Conservation (phyloP, 2,329 filamentous ascomycete genomes). For the Aquanectria penicillioides region DNA sequence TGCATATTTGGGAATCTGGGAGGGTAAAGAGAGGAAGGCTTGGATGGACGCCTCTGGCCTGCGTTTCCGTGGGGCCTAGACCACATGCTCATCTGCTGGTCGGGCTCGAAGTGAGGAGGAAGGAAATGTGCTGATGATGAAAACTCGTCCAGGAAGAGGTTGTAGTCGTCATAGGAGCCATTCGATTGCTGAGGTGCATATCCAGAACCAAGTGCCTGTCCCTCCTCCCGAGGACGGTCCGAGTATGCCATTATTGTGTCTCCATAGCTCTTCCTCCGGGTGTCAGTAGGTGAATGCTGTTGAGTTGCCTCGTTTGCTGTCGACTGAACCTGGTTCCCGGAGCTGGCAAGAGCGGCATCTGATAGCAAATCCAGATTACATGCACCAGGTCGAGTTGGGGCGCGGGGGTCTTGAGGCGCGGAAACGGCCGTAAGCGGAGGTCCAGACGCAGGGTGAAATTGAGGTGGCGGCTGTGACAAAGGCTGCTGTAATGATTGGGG, state of each 20-base stretch:
- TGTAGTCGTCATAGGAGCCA: constrained; percentile 64
- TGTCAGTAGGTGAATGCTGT: constrained; percentile 52
- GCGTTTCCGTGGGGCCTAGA: constrained; percentile 53
- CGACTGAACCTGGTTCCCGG: constrained; percentile 62
- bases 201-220: constrained; percentile 52
- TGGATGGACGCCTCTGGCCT: constrained; percentile 53
- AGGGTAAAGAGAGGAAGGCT: constrained; percentile 62
- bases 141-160: constrained; percentile 68
- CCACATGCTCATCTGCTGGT: constrained; percentile 64
- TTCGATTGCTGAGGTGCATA: constrained; percentile 44
- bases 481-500: constrained; percentile 42
- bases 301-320: constrained; percentile 58
- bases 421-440: constrained; percentile 46
- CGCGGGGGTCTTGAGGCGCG: constrained; percentile 58
- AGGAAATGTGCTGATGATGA: constrained; percentile 64
- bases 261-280: constrained; percentile 60
- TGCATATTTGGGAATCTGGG: constrained; percentile 65
- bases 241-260: constrained; percentile 57
- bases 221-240: constrained; percentile 60
- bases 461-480: constrained; percentile 37
- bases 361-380: constrained; percentile 69
- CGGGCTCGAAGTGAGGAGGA: constrained; percentile 63
- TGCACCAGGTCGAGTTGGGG: constrained; percentile 56
- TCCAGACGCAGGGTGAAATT: constrained; percentile 55
- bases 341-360: constrained; percentile 68